These are phyloP conservation scores for Blepharisma japonicum DNA, from an alignment of 73 alveolate genomes.

Conservation along the genomic window DNA sequence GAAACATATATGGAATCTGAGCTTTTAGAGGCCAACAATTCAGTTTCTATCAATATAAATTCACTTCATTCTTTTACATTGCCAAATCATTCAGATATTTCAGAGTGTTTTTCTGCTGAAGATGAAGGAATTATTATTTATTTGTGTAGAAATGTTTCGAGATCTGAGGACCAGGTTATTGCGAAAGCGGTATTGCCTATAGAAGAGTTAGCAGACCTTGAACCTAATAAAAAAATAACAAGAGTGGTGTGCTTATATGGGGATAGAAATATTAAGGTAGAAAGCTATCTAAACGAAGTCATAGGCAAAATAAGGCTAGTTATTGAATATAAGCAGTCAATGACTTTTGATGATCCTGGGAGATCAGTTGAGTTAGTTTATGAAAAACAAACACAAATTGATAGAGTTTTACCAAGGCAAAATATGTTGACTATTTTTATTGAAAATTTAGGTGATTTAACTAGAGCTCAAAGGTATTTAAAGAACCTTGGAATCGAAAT, in stretches of 20 bases:
- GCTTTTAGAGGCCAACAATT: background rate
- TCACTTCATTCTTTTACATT: conserved; percentile 19
- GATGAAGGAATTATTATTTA: conserved; percentile 13
- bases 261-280: background rate
- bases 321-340: background rate
- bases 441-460: background rate
- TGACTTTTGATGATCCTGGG: background rate
- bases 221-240: background rate
- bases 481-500: background rate
- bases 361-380: conserved; percentile 3
- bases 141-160: background rate
- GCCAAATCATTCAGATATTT: background rate
- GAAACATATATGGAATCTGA: background rate
- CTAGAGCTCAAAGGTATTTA: background rate
- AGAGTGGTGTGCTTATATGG: conserved; percentile 15
- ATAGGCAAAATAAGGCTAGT: background rate
- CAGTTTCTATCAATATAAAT: background rate
- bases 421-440: background rate
- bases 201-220: conserved; percentile 6
- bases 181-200: conserved; percentile 20
- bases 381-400: conserved; percentile 29
- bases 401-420: background rate
- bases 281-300: background rate
- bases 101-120: background rate
- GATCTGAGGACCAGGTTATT: background rate